Conservation (phyloP, 768 basidiomycete genomes). For the Asterophora lycoperdoides region DNA sequence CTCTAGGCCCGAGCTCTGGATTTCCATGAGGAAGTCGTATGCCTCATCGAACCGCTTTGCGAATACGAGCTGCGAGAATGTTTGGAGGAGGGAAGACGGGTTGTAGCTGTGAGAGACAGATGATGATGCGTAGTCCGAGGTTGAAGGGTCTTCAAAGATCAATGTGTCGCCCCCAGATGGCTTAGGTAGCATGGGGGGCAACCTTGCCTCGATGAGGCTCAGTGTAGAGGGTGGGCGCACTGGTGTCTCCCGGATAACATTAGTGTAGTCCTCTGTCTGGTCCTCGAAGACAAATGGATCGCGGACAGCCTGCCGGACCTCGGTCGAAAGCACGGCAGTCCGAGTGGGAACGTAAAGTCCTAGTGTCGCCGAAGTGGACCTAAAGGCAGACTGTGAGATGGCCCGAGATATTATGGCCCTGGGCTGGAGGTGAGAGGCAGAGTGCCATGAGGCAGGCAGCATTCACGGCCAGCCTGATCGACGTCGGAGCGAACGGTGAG, state of each 20-base stretch:
- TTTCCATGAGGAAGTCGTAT: slow-evolving; percentile 28
- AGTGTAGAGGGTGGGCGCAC: slow-evolving; percentile 18
- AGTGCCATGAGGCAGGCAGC: slow-evolving; percentile 28
- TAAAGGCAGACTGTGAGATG: slow-evolving; percentile 9
- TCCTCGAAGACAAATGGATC: slow-evolving; percentile 28
- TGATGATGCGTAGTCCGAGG: slow-evolving; percentile 20
- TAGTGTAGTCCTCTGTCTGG: slow-evolving; percentile 25
- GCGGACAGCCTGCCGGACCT: neutral
- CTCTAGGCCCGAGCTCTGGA: slow-evolving; percentile 22
- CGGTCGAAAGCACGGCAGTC: slow-evolving; percentile 3
- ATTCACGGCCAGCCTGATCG: slow-evolving; percentile 21
- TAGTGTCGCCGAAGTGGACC: slow-evolving; percentile 6
- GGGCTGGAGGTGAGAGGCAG: slow-evolving; percentile 15
- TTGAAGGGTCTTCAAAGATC: slow-evolving; percentile 33
- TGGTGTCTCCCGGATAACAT: slow-evolving; percentile 10
- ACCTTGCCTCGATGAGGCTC: slow-evolving; percentile 22
- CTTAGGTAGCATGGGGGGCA: slow-evolving; percentile 29
- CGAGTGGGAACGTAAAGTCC: slow-evolving; percentile 5
- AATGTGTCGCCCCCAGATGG: slow-evolving; percentile 18
- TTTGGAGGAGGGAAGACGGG: slow-evolving; percentile 10
- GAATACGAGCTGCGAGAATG: slow-evolving; percentile 21
- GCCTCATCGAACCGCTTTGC: slow-evolving; percentile 25
- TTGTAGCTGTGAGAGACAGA: neutral
- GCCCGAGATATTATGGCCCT: slow-evolving; percentile 14
- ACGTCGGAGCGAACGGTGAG: neutral